Evolutionary conservation across 2,329 filamentous ascomycete species (phyloP).

Genomic region (Xylaria sp.): DNA sequence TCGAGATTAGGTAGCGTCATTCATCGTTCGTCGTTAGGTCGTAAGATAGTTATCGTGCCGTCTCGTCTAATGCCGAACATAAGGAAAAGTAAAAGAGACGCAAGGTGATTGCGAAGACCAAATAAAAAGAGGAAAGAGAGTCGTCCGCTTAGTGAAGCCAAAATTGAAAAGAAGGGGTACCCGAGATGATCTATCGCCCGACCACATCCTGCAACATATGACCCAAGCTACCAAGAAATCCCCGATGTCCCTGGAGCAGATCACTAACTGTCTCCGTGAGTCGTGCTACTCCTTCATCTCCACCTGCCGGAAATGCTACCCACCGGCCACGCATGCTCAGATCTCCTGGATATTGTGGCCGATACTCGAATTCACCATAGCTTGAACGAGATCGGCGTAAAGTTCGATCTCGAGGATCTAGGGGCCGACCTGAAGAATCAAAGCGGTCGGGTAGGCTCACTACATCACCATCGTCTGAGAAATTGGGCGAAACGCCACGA

Average conservation of each 20-base stretch:
- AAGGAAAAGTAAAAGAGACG: background rate
- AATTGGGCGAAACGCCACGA: constrained; percentile 28
- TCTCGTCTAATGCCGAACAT: constrained; percentile 20
- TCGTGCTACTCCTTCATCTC: constrained; percentile 2
- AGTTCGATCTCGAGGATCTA: constrained; percentile 33
- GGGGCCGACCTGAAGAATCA: constrained; percentile 44
- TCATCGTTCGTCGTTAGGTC: constrained; percentile 17
- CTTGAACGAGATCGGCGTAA: constrained; percentile 23
- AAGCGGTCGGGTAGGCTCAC: constrained; percentile 51
- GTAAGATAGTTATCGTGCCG: constrained; percentile 9
- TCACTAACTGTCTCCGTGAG: constrained; percentile 31
- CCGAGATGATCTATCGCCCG: constrained; percentile 1
- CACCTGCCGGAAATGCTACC: constrained; percentile 24
- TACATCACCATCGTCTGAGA: constrained; percentile 43
- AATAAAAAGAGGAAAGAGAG: background rate
- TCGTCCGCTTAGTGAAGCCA: background rate
- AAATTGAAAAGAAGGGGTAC: background rate
- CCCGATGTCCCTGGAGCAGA: constrained; percentile 31
- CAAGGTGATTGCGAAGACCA: background rate
- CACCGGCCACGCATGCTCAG: constrained; percentile 28
- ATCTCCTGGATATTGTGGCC: constrained; percentile 34
- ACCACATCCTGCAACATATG: constrained; percentile 28
- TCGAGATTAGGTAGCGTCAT: constrained; percentile 8
- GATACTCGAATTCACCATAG: constrained; percentile 34
- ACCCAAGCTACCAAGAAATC: constrained; percentile 35